Base-by-base conservation (phyloP, 352 stramenopile genomes). In the Pythium sukuiense region DNA sequence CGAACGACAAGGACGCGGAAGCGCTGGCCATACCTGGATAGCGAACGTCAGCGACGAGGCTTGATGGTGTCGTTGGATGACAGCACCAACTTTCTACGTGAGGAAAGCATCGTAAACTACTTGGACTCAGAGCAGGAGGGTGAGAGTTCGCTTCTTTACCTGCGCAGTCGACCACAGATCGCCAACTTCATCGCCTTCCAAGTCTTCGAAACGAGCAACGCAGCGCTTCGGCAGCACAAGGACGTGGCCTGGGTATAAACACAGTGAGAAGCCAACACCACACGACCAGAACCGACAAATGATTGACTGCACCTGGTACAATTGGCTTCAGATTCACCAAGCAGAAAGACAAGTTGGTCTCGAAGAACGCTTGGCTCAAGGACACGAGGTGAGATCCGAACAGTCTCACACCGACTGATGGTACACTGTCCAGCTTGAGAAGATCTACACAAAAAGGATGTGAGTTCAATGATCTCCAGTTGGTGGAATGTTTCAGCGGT, bases 291-390 rank as follows among this genome's bases (percentile, higher is more conserved):
- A 24, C 20, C 20, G 20, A 24, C 20, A 24, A 24, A 24, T 18
- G 26, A 9, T n/a, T 24, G 63, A 41, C 7, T 32, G 30, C 16
- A 88, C 83, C 93, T 70, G 81, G 78, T 32, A 98, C 91, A 63
- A 98, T 96, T 1, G 94, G 95, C 58, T 97, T 97, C 35, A 99
- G 77, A 68, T 98, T 98, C 27, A 98, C 93, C 69, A 98, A 83
- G 30, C 84, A 90, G 35, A 87, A 87, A 2, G 79, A 90, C 11
- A 81, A 61, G 6, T 61, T 9, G 5, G 76, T 84, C 55, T 89
- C 63, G 60, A 83, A 82, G 60, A 93, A 93, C 1, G 93, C 55
- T 63, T 93, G 75, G 5, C 71, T 73, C 24, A 67, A 49, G 2
- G 65, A 37, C 5, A 95, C 73, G 8, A 71, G 70, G 52, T 80